These are phyloP conservation scores for Marsdenia floribunda DNA, from an alignment of 257 asterid genomes.

Conservation along the genomic window DNA sequence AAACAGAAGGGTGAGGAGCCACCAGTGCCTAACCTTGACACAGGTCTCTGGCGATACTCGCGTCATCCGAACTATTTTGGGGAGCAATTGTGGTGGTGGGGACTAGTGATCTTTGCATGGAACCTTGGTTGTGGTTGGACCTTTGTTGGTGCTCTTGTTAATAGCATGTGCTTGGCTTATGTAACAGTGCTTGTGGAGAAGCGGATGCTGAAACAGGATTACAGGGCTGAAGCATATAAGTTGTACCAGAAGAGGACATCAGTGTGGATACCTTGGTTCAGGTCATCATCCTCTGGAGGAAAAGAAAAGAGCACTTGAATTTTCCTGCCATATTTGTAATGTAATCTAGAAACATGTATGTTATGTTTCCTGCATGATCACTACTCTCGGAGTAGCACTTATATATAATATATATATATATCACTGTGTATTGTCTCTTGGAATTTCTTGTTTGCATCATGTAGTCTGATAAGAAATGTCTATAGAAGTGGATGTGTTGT, in stretches of 20 bases:
- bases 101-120: constrained; percentile 65
- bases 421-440: too few species aligned
- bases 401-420: too few species aligned
- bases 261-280: constrained; percentile 90
- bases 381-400: neutral
- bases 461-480: too few species aligned
- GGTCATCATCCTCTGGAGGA: constrained; percentile 25
- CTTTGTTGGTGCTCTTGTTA: constrained; percentile 58
- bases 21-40: constrained; percentile 56
- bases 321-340: neutral
- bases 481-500: too few species aligned
- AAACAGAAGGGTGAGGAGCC: constrained; percentile 46
- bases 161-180: constrained; percentile 73
- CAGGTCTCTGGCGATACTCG: constrained; percentile 76
- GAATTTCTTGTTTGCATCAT: too few species aligned
- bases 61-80: constrained; percentile 94
- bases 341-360: neutral
- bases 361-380: neutral
- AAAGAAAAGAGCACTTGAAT: constrained; percentile 41
- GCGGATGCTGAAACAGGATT: constrained; percentile 63
- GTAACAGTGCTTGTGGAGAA: constrained; percentile 83
- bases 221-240: constrained; percentile 70
- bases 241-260: constrained; percentile 66
- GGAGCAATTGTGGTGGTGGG: constrained; percentile 99
- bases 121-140: constrained; percentile 61